These are phyloP conservation scores for Dalbergia cultrata DNA, from an alignment of 306 rosid species.

Conservation along the genomic window DNA sequence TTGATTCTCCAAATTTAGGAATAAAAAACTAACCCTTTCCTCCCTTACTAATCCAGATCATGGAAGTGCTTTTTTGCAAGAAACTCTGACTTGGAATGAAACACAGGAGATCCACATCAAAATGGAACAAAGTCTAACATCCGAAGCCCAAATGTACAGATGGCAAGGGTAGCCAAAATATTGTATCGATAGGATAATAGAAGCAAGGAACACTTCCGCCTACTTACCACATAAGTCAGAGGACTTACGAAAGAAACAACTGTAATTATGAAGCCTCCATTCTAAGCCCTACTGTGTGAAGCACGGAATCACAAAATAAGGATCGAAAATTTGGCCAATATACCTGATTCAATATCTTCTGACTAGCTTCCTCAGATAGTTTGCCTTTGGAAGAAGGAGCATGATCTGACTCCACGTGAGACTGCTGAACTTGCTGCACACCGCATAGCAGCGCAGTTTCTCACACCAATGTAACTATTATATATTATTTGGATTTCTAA, in stretches of 20 bases:
- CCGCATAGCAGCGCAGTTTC: background rate
- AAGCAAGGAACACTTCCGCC: constrained; percentile 10
- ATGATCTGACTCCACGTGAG: constrained; percentile 63
- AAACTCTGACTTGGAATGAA: background rate
- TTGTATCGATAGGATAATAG: background rate
- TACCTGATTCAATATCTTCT: constrained; percentile 91
- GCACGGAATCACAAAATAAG: background rate
- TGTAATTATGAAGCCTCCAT: background rate
- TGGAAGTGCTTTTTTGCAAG: background rate
- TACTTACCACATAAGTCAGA: background rate
- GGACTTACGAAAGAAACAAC: constrained; percentile 1
- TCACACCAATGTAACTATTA: too few relatives aligned
- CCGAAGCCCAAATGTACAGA: background rate
- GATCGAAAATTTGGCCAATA: constrained; percentile 9
- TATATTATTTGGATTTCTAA: too few relatives aligned
- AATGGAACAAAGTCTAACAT: constrained; percentile 14
- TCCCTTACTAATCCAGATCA: background rate
- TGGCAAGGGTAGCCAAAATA: constrained; percentile 2
- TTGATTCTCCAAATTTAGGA: constrained; percentile 1
- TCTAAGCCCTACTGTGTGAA: background rate
- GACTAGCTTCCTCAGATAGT: constrained; percentile 73
- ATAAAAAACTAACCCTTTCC: background rate
- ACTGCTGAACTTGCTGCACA: constrained; percentile 52
- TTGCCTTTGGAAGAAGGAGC: constrained; percentile 60
- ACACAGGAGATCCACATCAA: background rate